Base-by-base conservation (phyloP, 2,329 filamentous ascomycete species). In the Penicillium sp. region DNA sequence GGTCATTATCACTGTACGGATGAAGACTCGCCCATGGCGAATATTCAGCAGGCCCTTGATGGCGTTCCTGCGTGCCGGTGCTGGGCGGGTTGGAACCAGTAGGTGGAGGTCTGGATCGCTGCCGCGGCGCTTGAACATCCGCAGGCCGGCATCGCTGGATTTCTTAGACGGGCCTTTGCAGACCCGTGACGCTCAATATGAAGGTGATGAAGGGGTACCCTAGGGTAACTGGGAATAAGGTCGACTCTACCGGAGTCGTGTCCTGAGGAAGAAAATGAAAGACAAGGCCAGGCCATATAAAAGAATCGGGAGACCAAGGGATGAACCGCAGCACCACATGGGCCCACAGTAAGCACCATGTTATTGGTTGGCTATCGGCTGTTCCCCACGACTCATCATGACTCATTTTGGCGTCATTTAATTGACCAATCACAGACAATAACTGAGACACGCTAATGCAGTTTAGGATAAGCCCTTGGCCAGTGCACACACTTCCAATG, bases 91-190 rank as follows among this genome's bases (percentile, higher is more conserved):
- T 56, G 52, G 50, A 51, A 60, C 57, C 53, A 56, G 45, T 49
- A 12, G 43, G 8, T 17, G 44, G 33, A 22, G 22, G 46, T 33
- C 52, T 58, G 53, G 45, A 48, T 42, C 38, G 48, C 28, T 35
- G 56, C 54, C 45, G 57, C 53, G 52, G 51, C 47, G 57, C 53
- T 51, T 42, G 40, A 48, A 48, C 52, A 58, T 51, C 46, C 33
- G 56, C 49, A 51, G 56, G 54, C 57, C 48, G 56, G n/a, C 58
- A 61, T 61, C 53, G 53, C 38, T 52, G 52, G 58, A 61, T 61
- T n/a, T 48, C 55, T 58, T 54, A 54, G 48, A 46, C 54, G 58
- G 58, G 58, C 53, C 58, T 55, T 52, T 55, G 58, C 57, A 57
- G 58, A 58, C 58, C 58, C 58, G 56, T 49, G 49, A 53, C 56